These are phyloP conservation scores for Hippophae rhamnoides DNA, from an alignment of 306 rosid species.

Conservation along the genomic window DNA sequence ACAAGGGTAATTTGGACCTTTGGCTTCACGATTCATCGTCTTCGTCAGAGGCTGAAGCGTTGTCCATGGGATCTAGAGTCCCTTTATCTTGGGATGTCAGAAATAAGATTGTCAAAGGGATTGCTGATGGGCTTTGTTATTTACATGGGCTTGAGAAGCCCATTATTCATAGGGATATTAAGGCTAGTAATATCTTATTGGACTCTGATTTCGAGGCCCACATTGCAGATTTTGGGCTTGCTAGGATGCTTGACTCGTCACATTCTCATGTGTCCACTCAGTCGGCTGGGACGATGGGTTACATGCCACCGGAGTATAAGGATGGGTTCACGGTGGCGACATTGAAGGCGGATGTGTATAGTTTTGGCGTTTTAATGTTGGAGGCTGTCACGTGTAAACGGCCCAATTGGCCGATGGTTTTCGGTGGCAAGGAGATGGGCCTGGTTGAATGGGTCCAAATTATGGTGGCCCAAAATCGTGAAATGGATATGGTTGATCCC, in stretches of 20 bases:
- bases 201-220: constrained; percentile 61
- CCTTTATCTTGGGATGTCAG: constrained; percentile 59
- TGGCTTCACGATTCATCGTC: constrained; percentile 57
- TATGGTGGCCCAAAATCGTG: constrained; percentile 37
- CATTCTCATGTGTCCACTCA: constrained; percentile 73
- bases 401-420: constrained; percentile 44
- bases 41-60: constrained; percentile 3
- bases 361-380: constrained; percentile 75
- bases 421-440: constrained; percentile 25
- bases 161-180: constrained; percentile 76
- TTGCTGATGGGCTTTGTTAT: constrained; percentile 57
- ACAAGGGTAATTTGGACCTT: constrained; percentile 61
- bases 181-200: constrained; percentile 67
- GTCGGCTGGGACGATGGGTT: constrained; percentile 78
- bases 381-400: constrained; percentile 49
- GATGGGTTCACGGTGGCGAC: constrained; percentile 51
- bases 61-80: constrained; percentile 3
- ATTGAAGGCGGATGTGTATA: constrained; percentile 61
- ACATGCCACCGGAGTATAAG: constrained; percentile 91
- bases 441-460: constrained; percentile 57
- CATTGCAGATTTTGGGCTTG: constrained; percentile 88
- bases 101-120: constrained; percentile 41
- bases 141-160: constrained; percentile 60
- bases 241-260: constrained; percentile 42
- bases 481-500: constrained; percentile 55